A percentile compares a stretch with the other conserved stretches of the same genome.
phyloP scores from a whole-genome alignment of 352 stramenopile genomes.

The Globisporangium recalcitrans region DNA sequence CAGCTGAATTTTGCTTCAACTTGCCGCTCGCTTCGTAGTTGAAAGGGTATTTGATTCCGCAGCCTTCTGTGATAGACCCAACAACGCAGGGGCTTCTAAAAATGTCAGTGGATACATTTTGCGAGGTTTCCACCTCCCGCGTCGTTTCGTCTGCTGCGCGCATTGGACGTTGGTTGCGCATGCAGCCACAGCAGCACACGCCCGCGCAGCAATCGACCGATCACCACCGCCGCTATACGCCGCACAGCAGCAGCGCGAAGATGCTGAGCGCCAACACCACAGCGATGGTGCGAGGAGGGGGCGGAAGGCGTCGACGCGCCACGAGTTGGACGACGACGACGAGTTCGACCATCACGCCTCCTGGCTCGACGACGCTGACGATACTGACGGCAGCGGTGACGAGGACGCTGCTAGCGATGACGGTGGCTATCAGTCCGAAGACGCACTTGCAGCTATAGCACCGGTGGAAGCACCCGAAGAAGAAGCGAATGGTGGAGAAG shows the following conservation, averaged over 20 bases:
- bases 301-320: background rate
- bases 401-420: background rate
- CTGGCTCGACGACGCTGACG: conserved; percentile 11
- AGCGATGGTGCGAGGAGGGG: background rate
- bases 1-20: too few species aligned
- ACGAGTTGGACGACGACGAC: conserved; percentile 13
- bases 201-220: background rate
- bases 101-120: background rate
- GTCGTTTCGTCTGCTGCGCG: conserved; percentile 5
- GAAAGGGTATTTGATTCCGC: background rate
- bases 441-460: background rate
- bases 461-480: background rate
- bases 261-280: conserved; percentile 8
- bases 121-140: background rate
- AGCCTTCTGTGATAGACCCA: background rate
- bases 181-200: background rate
- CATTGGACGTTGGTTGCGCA: conserved; percentile 5
- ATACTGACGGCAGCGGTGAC: background rate
- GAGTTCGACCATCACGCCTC: conserved; percentile 8
- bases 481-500: background rate
- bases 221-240: background rate
- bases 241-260: background rate
- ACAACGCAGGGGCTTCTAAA: background rate
- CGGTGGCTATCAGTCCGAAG: background rate
- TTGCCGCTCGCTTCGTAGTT: background rate